Base-by-base conservation (phyloP, 331 rosid species). In the Quercus phellos region DNA sequence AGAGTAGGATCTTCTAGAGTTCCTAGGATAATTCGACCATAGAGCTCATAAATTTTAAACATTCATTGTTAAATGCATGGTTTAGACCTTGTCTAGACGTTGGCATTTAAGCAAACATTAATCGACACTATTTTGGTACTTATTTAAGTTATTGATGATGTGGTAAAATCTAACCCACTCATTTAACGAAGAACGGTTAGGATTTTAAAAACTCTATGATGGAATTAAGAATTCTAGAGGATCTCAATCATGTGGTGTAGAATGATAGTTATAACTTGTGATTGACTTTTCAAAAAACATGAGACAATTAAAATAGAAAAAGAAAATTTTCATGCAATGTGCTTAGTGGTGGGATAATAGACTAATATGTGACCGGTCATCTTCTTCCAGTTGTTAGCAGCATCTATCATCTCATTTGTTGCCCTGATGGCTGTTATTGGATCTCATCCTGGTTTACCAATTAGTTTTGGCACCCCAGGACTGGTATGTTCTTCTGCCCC, bases 361-460 rank as follows among this genome's bases (percentile, higher is more conserved):
- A 79, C 83, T 69, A 46, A 19, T 78, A 73, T 72, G 77, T 69
- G 50, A 59, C 60, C 55, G 7, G 67, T 78, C 68, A 58, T 70
- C 38, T 80, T 74, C 72, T 84, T 87, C 84, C 91, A 94, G 99
- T 80, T 90, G 72, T 90, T 92, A 85, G 99, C 90, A 56, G 99
- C 97, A 63, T 79, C 84, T 74, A 84, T 92, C 81, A 74, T 94
- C 89, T 86, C 97, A 46, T 92, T 94, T 85, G 84, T 94, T 77
- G 99, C 92, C 72, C 17, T 92, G 74, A 90, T 90, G 97, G 97
- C 99, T 85, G 90, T 92, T 85, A 80, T 84, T 60, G 99, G 99
- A 78, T 88, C 94, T 79, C 87, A 74, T 71, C 95, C 89, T 64
- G 78, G 68, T 72, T 83, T 90, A 67, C 97, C 95, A 12, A 42